Evolutionary conservation across 352 stramenopile genomes (phyloP), one percentile per base, ranked within the genome.

Genomic region (Phytophthora meadii): DNA sequence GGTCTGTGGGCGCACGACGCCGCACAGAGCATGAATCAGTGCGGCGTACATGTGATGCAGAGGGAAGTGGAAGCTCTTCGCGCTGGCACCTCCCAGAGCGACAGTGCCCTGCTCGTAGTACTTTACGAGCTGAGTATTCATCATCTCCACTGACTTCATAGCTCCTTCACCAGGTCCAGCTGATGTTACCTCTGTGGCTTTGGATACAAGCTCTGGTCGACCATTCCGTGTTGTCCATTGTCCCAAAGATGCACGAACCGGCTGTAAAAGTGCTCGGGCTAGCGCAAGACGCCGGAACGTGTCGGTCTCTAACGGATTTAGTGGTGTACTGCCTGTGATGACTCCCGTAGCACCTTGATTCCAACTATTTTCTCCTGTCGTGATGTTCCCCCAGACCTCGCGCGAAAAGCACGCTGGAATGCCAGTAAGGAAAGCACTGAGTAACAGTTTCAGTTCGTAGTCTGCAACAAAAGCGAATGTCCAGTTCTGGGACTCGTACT

Each of bases 401-500:
- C 27, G 30, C 22, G 70, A 70, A 46, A 93, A 88, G 41, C 80
- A 90, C 15, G 76, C 71, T 32, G 81, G 79, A 7, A 93, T 71
- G 0, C 82, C 79, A 11, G 75, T 77, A 11, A 91, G 61, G 55
- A 93, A 91, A 17, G 84, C 79, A 34, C 74, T 78, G 8, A 93
- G 69, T 15, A 95, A 61, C n/a, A 93, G 54, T 52, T 92, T 92
- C 32, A 93, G 68, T 49, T 95, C 87, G 40, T 95, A 93, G 56
- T 92, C 84, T 37, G 89, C 80, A 6, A 95, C 84, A 41, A 95
- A 93, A 22, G 87, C 84, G 59, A 85, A 88, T 10, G 84, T 91
- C 87, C 87, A 95, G 59, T 89, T 90, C 58, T 92, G 76, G 11
- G 83, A 93, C 61, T 93, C 87, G 54, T 87, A 95, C 61, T 95